Evolutionary conservation across 352 stramenopile species (phyloP).

Genomic region (Globisporangium lucens): DNA sequence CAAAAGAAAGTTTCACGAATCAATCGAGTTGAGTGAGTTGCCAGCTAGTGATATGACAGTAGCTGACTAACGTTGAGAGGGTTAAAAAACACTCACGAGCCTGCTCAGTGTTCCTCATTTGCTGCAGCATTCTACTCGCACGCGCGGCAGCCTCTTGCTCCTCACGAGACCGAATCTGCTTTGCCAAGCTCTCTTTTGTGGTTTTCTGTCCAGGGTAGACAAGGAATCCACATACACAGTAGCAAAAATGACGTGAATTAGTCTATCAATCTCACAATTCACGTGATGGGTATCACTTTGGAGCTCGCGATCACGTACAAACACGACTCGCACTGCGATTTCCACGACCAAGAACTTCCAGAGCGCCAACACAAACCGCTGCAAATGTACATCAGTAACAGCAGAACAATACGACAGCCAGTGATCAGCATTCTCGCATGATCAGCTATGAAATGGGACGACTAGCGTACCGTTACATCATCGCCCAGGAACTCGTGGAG

Average conservation of each 20-base stretch:
- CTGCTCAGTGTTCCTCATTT: slow-evolving; percentile 7
- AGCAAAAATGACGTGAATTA: not conserved
- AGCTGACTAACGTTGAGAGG: not conserved
- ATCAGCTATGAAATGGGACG: not conserved
- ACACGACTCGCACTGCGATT: slow-evolving; percentile 44
- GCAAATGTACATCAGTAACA: slow-evolving; percentile 16
- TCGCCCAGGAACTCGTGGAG: slow-evolving; percentile 66
- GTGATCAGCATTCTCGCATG: not conserved
- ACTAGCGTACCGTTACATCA: slow-evolving; percentile 28
- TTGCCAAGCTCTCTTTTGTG: slow-evolving; percentile 9
- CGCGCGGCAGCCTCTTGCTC: slow-evolving; percentile 3
- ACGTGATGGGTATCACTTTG: not conserved
- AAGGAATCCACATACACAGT: not conserved
- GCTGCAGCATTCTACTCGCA: not conserved
- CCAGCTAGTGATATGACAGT: not conserved
- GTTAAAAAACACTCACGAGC: slow-evolving; percentile 4
- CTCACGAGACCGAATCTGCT: slow-evolving; percentile 15
- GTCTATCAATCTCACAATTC: not conserved
- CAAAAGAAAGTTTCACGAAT: not conserved
- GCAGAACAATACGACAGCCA: not conserved
- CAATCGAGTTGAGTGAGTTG: not conserved
- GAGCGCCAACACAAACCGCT: slow-evolving; percentile 65
- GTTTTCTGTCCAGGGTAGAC: slow-evolving; percentile 5
- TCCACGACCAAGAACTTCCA: slow-evolving; percentile 78
- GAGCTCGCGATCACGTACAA: slow-evolving; percentile 30